These are phyloP conservation scores for Thelephora terrestris DNA, from an alignment of 1,284 basidiomycete species.

Conservation along the genomic window DNA sequence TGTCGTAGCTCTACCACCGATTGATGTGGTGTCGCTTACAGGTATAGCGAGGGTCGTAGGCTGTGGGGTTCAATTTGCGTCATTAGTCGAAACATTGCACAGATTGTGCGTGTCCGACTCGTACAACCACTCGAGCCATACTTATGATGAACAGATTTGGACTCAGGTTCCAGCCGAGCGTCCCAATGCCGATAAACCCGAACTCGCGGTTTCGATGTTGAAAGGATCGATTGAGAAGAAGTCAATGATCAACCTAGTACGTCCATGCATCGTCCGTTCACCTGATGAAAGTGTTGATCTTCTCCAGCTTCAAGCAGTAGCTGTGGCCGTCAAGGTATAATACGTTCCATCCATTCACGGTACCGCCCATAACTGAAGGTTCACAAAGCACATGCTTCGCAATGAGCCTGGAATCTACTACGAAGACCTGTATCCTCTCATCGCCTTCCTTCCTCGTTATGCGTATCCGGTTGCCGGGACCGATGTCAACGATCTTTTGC, in stretches of 20 bases:
- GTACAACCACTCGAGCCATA: no score
- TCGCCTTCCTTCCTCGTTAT: constrained; percentile 48
- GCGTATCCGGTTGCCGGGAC: constrained; percentile 25
- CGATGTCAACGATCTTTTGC: constrained; percentile 37
- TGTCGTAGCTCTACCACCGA: not conserved
- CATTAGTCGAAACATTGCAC: constrained; percentile 42
- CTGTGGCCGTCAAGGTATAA: constrained; percentile 49
- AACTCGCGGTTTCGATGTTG: constrained; percentile 28
- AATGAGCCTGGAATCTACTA: constrained; percentile 38
- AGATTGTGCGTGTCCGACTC: constrained; percentile 28
- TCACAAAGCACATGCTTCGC: constrained; percentile 26
- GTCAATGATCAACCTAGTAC: constrained; percentile 58
- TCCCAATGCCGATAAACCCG: constrained; percentile 22
- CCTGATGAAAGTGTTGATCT: no score
- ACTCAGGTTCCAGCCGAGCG: constrained; percentile 45
- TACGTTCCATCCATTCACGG: not conserved
- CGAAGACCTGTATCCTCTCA: constrained; percentile 27
- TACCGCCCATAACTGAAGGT: not conserved
- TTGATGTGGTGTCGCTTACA: constrained; percentile 13
- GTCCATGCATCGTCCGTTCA: constrained; percentile 4
- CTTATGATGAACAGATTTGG: constrained; percentile 39
- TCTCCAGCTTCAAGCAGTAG: constrained; percentile 48
- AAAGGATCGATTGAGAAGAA: constrained; percentile 60
- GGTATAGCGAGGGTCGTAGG: constrained; percentile 51
- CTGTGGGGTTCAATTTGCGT: constrained; percentile 53